Base-by-base conservation (phyloP, 345 rosid species). In the Trapa bicornis region DNA sequence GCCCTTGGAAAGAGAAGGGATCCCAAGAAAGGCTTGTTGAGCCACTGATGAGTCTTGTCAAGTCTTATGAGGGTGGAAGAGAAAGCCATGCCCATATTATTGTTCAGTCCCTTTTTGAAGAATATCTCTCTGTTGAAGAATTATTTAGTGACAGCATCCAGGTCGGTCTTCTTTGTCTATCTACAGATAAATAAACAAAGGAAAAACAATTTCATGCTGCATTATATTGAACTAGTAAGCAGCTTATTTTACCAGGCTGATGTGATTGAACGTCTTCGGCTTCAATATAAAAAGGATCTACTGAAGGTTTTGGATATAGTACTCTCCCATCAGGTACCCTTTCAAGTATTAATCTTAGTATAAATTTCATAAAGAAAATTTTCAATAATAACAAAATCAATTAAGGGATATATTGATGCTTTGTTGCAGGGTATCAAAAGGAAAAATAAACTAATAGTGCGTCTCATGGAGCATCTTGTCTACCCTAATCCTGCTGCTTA, bases 401-500 rank as follows among this genome's bases (percentile, higher is more conserved):
- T 22, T 22, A 22, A 37, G 38, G 35, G 22, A 36, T 54, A 38
- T 41, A 37, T 11, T 54, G 37, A 16, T 68, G 10, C 65, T 73
- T 68, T 64, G 47, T 72, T 74, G 75, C 82, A 94, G 99, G 99
- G 97, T 73, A 81, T 94, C 73, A 89, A 75, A 81, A 84, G 91
- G 76, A 95, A 95, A 83, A 95, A 95, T 74, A 89, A 89, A 79
- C 80, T 95, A 70, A 86, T 95, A 73, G 78, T 95, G 45, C 83
- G 89, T 68, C 92, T 95, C 75, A 86, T 95, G 97, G 97, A 95
- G 78, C 99, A 95, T 73, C 84, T 95, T 68, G 97, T 91, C 78
- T 95, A 95, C 76, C 99, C 99, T n/a, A 95, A 87, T 72, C 99
- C 99, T 72, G 99, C 97, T 72, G 99, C 97, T 8, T 95, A 95